Evolutionary conservation across 768 basidiomycete species (phyloP), one percentile per base, ranked within the genome.

Genomic region (Panellus pusillus): DNA sequence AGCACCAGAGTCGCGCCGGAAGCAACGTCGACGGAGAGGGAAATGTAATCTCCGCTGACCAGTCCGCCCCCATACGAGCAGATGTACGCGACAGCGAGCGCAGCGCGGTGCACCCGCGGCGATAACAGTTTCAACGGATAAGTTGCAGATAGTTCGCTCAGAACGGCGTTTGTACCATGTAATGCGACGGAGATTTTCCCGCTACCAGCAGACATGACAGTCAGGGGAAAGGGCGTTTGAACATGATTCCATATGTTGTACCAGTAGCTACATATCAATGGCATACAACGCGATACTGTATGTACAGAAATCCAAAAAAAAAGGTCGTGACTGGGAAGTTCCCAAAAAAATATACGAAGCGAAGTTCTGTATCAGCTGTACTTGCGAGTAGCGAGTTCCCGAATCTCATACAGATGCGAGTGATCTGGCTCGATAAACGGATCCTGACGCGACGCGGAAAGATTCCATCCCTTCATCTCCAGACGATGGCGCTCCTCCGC

Each of bases 21-120:
- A 38, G 79, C 78, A 12, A 94, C 79, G 35, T 83, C 70, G 19
- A 88, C 81, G n/a, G 69, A 62, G 12, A 98, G 66, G 40, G 77
- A 68, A 46, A 97, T 74, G 24, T 75, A 69, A 72, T 98, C 95
- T 0, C 93, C 93, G 6, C 87, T 84, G 35, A 98, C 89, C 9
- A 98, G 78, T 3, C 95, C 95, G 11, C 95, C 95, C 0, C 95
- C 95, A 61, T 98, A 98, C 32, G 83, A 85, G 53, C 98, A 67
- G 15, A 91, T 74, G 62, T 97, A 98, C 15, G 83, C 84, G 45
- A 90, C 71, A 9, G 82, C 88, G 29, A 91, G 75, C 5, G 73
- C 68, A 28, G 74, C 70, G 36, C 72, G 70, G 36, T 70, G 58
- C 9, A 82, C 70, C 44, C 78, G 77, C 2, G 93, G 91, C 3